phyloP scores from a whole-genome alignment of 306 rosid genomes.

The Clitoria ternatea region DNA sequence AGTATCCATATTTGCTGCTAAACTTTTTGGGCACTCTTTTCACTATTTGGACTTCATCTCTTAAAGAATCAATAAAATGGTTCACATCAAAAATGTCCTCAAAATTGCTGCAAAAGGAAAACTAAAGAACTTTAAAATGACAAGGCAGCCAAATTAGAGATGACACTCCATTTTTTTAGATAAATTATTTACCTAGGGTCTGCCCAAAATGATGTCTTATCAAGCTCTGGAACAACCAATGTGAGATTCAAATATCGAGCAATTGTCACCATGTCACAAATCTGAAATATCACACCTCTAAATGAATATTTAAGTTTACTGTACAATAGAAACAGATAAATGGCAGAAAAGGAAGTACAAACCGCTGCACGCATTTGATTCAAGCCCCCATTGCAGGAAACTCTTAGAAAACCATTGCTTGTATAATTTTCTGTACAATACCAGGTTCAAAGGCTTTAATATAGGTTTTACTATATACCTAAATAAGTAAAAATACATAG shows the following conservation, averaged over 20 bases:
- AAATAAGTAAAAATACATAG: conserved; percentile 4
- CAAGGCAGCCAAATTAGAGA: conserved; percentile 16
- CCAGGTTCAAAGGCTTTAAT: conserved; percentile 5
- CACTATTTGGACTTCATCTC: conserved; percentile 89
- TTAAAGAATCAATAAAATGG: conserved; percentile 81
- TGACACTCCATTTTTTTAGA: conserved; percentile 13
- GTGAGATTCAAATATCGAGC: conserved; percentile 95
- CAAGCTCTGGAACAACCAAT: conserved; percentile 96
- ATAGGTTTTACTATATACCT: background rate
- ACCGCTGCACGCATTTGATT: conserved; percentile 99
- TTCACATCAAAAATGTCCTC: conserved; percentile 88
- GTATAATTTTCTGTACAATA: conserved; percentile 69
- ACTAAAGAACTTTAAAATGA: conserved; percentile 27
- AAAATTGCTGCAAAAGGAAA: conserved; percentile 69
- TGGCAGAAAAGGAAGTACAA: conserved; percentile 34
- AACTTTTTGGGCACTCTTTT: conserved; percentile 84
- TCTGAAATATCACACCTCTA: conserved; percentile 50
- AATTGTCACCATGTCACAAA: conserved; percentile 96
- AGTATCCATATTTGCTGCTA: conserved; percentile 53
- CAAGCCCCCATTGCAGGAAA: conserved; percentile 97
- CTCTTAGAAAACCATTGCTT: conserved; percentile 95
- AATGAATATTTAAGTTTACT: conserved; percentile 28
- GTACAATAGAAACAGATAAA: conserved; percentile 2
- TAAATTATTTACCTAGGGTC: conserved; percentile 72
- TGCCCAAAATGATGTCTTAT: conserved; percentile 95